A percentile compares a stretch with the other conserved stretches of the same genome.
Evolutionary conservation across 208 protist species (phyloP).

Genomic region (Leishmania lainsoni): DNA sequence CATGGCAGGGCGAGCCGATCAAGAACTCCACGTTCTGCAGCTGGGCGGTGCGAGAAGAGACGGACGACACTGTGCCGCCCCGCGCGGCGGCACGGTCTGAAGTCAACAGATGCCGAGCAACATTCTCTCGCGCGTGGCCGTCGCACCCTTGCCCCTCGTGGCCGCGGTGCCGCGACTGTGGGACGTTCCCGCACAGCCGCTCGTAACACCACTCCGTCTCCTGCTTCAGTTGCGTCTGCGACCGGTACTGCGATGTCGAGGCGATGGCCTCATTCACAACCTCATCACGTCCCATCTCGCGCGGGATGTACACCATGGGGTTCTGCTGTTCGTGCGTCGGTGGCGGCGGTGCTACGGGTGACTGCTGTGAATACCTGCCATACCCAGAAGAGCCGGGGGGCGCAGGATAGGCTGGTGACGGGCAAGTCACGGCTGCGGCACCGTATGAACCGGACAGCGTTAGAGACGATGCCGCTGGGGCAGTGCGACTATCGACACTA

Average conservation of each 20-base stretch:
- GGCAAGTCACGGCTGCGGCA: background rate
- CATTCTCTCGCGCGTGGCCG: slow-evolving; percentile 20
- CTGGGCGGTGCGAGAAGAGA: background rate
- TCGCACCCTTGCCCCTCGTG: background rate
- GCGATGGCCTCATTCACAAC: slow-evolving; percentile 49
- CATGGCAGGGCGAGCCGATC: slow-evolving; percentile 40
- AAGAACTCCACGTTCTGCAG: slow-evolving; percentile 38
- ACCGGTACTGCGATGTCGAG: slow-evolving; percentile 47
- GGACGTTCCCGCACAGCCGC: slow-evolving; percentile 14
- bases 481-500: background rate
- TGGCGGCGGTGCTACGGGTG: background rate
- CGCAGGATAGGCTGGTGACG: background rate
- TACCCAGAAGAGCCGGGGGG: slow-evolving; percentile 18
- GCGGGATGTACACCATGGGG: slow-evolving; percentile 17
- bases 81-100: background rate
- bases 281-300: slow-evolving; percentile 43
- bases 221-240: slow-evolving; percentile 39
- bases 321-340: background rate
- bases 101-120: background rate
- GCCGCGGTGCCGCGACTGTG: background rate
- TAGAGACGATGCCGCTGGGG: background rate
- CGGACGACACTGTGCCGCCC: background rate
- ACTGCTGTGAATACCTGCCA: slow-evolving; percentile 1
- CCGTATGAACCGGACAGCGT: background rate
- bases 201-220: slow-evolving; percentile 26